Conservation (phyloP, 495 filamentous ascomycete genomes). For the Penicillium soppii region DNA sequence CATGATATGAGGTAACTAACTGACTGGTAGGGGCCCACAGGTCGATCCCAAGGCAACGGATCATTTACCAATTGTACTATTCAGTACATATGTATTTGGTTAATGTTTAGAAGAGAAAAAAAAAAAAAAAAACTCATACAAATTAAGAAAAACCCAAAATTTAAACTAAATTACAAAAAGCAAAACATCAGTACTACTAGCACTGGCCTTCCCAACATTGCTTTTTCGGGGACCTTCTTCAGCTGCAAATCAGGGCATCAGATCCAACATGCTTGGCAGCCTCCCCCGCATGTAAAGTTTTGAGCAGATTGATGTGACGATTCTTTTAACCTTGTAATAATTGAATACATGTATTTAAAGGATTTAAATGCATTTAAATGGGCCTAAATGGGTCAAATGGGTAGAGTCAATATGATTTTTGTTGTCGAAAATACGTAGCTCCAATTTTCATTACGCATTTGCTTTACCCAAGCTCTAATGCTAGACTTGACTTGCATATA, state of each 20-base stretch:
- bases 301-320: constrained; percentile 3
- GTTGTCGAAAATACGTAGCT: constrained; percentile 19
- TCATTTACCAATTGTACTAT: not conserved
- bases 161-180: no score
- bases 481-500: not conserved
- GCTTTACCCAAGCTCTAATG: constrained; percentile 1
- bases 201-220: not conserved
- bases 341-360: constrained; percentile 5
- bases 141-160: not conserved
- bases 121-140: not conserved
- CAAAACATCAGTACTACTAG: not conserved
- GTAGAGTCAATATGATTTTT: not conserved
- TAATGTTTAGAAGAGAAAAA: no score
- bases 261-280: constrained; percentile 33
- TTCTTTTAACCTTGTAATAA: no score
- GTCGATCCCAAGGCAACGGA: constrained; percentile 4
- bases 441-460: constrained; percentile 17
- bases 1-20: not conserved
- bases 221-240: constrained; percentile 18
- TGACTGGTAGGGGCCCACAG: not conserved
- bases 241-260: constrained; percentile 33
- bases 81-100: no score
- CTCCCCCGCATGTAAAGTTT: constrained; percentile 38
- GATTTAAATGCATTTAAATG: not conserved
- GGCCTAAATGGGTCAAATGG: not conserved